These are phyloP conservation scores for Hyphodiscus hymeniophilus DNA, from an alignment of 495 filamentous ascomycete genomes.

Conservation along the genomic window DNA sequence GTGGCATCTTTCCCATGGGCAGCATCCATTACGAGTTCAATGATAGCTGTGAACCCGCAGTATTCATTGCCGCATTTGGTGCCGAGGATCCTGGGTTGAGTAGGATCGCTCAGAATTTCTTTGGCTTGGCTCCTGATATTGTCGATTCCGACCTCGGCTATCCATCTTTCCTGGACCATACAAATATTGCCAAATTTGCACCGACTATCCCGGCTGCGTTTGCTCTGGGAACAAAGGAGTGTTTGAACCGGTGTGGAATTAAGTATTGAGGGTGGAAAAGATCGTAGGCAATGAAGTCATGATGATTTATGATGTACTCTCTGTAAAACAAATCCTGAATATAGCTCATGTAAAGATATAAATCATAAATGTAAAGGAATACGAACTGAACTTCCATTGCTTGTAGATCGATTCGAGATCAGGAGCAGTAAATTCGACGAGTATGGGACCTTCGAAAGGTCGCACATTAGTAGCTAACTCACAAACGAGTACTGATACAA, in stretches of 20 bases:
- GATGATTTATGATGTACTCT: too few relatives aligned
- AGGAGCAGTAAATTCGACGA: too few relatives aligned
- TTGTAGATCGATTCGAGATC: too few relatives aligned
- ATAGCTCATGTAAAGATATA: too few relatives aligned
- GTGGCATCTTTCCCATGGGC: conserved; percentile 41
- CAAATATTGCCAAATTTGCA: conserved; percentile 37
- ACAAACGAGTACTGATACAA: too few relatives aligned
- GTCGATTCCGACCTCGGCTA: conserved; percentile 35
- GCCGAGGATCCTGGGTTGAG: conserved; percentile 41
- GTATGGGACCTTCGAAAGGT: too few relatives aligned
- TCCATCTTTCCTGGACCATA: conserved; percentile 31
- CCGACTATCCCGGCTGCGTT: conserved; percentile 35
- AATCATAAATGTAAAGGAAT: too few relatives aligned
- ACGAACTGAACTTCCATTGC: too few relatives aligned
- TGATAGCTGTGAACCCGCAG: conserved; percentile 37
- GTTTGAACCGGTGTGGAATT: conserved; percentile 32
- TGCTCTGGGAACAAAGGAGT: conserved; percentile 37
- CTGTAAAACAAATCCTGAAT: too few relatives aligned
- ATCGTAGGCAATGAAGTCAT: too few relatives aligned
- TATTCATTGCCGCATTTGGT: conserved; percentile 40
- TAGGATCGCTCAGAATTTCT: conserved; percentile 42
- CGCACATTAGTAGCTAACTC: too few relatives aligned
- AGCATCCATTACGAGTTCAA: conserved; percentile 47
- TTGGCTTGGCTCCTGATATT: conserved; percentile 34
- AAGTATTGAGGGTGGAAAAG: too few relatives aligned